phyloP scores from a whole-genome alignment of 148 eudicot species.

The Selenicereus undatus region DNA sequence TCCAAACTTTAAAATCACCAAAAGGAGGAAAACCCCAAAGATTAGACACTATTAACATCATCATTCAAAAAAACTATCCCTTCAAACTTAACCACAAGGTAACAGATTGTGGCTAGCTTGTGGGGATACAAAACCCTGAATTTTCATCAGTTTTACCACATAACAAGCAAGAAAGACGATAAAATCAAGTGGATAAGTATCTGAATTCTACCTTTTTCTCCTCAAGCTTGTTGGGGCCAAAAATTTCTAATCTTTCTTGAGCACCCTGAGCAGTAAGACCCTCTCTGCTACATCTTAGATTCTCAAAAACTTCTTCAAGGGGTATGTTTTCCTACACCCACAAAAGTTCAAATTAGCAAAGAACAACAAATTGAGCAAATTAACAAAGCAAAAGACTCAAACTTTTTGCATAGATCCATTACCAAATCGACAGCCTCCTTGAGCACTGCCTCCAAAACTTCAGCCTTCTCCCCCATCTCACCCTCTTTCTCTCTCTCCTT shows the following conservation, averaged over 20 bases:
- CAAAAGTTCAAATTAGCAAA: conserved; percentile 19
- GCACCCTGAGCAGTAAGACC: conserved; percentile 80
- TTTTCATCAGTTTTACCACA: background rate
- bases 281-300: conserved; percentile 86
- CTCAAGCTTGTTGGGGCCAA: conserved; percentile 96
- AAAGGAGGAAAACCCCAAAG: background rate
- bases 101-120: background rate
- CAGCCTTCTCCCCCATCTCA: conserved; percentile 75
- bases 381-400: conserved; percentile 2
- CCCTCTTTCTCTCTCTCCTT: conserved; percentile 19
- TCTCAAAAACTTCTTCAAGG: conserved; percentile 94
- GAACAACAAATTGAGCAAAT: conserved; percentile 6
- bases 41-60: background rate
- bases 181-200: conserved; percentile 5
- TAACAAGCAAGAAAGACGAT: conserved; percentile 3
- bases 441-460: conserved; percentile 85
- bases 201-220: conserved; percentile 67
- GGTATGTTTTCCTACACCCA: conserved; percentile 87
- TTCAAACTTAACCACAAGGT: background rate
- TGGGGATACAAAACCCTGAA: background rate
- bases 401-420: conserved; percentile 48
- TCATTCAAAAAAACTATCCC: background rate
- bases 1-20: conserved; percentile 21
- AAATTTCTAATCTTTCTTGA: conserved; percentile 76
- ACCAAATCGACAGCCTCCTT: conserved; percentile 99